Evolutionary conservation across 1,139 yeast genomes (phyloP), one percentile per base, ranked within the genome.

Genomic region (Suhomyces yuchorum): DNA sequence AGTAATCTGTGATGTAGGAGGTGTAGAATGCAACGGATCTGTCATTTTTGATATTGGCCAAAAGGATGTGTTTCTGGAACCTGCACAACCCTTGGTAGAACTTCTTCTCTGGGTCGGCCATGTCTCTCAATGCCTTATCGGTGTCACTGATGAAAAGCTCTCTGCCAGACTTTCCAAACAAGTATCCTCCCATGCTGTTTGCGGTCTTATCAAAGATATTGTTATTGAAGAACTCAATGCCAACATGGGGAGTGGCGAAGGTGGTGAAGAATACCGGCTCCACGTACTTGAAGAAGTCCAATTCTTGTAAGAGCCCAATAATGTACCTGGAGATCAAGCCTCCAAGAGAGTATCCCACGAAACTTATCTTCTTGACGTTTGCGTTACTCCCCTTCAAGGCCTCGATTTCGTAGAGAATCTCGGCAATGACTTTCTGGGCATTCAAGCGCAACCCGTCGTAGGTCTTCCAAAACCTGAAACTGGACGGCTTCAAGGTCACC

Each of bases 171-270:
- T 78, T 73, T 0, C 97, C 97, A 24, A 90, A 70, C 2, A 87
- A 59, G 51, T 75, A 75, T 1, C 81, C 72, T 0, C 96, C 96
- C 17, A 85, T 46, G 9, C 66, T 58, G 57, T 87, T 87, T 46
- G 87, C 69, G 1, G 80, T 44, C 12, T 62, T 57, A 48, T 82
- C 79, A 49, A 78, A 68, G 9, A 75, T 50, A 9, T 72, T 65
- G 9, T 70, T 65, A 15, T 66, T 66, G 57, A 72, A 77, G 56
- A 80, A 80, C 40, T 75, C 76, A 11, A 87, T 78, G 0, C 97
- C 97, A 7, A 89, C 71, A 67, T 92, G 97, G 1, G 98, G 98
- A 1, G 96, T 85, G 2, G 97, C 97, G 71, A 91, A 86, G 0
- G 96, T 87, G 14, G 91, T 77, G 60, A 85, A 86, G 44, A 82